Conservation (phyloP, 371 early-diverging fungal genomes). For the Saksenaea oblongispora region DNA sequence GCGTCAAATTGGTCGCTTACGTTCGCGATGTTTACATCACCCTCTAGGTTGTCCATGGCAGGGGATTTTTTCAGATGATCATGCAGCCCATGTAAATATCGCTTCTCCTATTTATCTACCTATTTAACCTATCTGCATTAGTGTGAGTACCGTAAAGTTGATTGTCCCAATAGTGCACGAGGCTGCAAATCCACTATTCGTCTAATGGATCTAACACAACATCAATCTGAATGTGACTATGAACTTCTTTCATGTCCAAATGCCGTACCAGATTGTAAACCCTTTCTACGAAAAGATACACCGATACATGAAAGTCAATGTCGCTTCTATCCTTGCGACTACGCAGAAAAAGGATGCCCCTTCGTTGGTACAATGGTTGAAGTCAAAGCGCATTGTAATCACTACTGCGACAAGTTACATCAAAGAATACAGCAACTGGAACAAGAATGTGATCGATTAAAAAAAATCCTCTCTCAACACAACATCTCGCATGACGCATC, state of each 20-base stretch:
- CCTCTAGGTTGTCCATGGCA: constrained; percentile 44
- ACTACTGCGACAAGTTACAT: constrained; percentile 45
- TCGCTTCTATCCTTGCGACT: constrained; percentile 42
- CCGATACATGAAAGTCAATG: constrained; percentile 39
- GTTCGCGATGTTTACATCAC: constrained; percentile 36
- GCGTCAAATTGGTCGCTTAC: constrained; percentile 45
- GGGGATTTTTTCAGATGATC: constrained; percentile 40
- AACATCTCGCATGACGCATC: background rate
- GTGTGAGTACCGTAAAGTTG: constrained; percentile 31
- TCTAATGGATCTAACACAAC: constrained; percentile 24
- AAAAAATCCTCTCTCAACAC: constrained; percentile 10
- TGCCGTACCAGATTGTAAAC: constrained; percentile 34
- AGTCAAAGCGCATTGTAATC: constrained; percentile 32
- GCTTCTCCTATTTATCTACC: background rate
- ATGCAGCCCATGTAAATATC: constrained; percentile 30
- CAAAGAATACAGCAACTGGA: constrained; percentile 35
- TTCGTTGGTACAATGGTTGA: constrained; percentile 38
- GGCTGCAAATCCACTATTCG: constrained; percentile 37
- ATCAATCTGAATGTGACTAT: constrained; percentile 32
- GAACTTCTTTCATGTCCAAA: constrained; percentile 46
- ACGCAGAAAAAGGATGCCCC: constrained; percentile 38
- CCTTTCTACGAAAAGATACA: constrained; percentile 38
- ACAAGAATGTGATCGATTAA: constrained; percentile 30
- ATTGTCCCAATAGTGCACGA: constrained; percentile 40
- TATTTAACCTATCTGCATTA: constrained; percentile 3